Evolutionary conservation across 176 grass and related monocot genomes (phyloP), one percentile per base, ranked within the genome.

Genomic region (Avena insularis): DNA sequence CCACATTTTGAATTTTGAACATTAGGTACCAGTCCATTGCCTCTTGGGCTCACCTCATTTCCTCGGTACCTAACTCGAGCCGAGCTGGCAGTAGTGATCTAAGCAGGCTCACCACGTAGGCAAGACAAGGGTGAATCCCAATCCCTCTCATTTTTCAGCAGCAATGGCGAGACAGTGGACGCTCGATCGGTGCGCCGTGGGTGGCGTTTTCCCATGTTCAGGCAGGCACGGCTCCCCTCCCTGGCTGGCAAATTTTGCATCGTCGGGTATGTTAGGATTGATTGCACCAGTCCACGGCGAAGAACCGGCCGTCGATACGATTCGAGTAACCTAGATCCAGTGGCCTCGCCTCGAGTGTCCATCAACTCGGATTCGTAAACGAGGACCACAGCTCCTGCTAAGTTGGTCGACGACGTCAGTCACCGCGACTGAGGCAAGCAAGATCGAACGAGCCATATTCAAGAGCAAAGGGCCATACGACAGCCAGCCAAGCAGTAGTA

Each of bases 371-470:
- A 57, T 58, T 64, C 54, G 60, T 36, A 27, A 71, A 71, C 62
- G 27, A 83, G 87, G 43, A 84, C 78, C 14, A 45, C 8, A 11
- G n/a, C 19, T 17, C 31, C 14, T 71, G 51, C 50, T 2, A 78
- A 14, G 72, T 78, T 61, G 53, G 73, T 50, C 74, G 27, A 88
- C 48, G 75, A 20, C 74, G 53, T 0, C 81, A 40, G 33, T 25
- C 53, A 79, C 19, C 33, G 33, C 6, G 45, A 61, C 7, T 17
- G 12, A 12, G 6, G 11, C 51, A 35, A 35, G 33, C 43, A 45
- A 45, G 85, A 56, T 45, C 43, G 43, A 45, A 45, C 51, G 21
- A 7, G 47, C 5, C 2, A 12, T 33, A 63, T 66, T 38, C 79
- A 21, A 47, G 78, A 29, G 40, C 23, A 20, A 47, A 33, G 62